Evolutionary conservation across 805 yeast species (phyloP), one percentile per base, ranked within the genome.

Genomic region (Yarrowia keelungensis): DNA sequence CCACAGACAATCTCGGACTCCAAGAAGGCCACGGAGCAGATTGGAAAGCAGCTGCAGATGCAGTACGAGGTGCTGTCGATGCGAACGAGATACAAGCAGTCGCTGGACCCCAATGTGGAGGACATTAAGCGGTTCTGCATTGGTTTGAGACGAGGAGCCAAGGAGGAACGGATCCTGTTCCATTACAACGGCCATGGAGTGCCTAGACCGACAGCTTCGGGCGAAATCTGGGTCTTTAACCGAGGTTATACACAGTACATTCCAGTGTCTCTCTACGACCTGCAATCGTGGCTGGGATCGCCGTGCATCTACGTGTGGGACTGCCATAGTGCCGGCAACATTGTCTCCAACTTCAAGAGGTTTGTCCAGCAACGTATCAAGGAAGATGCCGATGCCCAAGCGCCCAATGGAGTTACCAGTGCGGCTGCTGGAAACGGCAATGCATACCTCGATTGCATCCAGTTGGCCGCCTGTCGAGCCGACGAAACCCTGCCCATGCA

Each of bases 131-230:
- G 98, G 61, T 90, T 93, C 73, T 93, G 98, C 77, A 89, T 91
- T 72, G 90, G 96, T 0, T 80, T 95, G 70, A 82, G 99, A 72
- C 83, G 98, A 69, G 89, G 90, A 69, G 97, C 98, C 2, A 91
- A 93, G 75, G 98, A 94, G 71, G 98, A 94, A 76, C 83, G 99
- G 70, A 90, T 94, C 10, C 77, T 95, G 67, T 94, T 95, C 77
- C 98, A 95, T 77, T 95, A 95, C 77, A 95, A 95, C 74, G 99
- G 99, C 8, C 99, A 95, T 76, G 99, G 99, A 32, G 99, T 95
- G 1, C 99, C 99, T 0, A 92, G 92, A 74, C 98, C 99, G 0
- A 95, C 99, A 0, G 87, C 92, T 43, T 87, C 93, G 56, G 99
- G 99, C 32, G 99, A 95, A 76, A 91, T 95, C 36, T 95, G 99